Evolutionary conservation across 768 basidiomycete genomes (phyloP), one percentile per base, ranked within the genome.

Genomic region (Suillus bovinus): DNA sequence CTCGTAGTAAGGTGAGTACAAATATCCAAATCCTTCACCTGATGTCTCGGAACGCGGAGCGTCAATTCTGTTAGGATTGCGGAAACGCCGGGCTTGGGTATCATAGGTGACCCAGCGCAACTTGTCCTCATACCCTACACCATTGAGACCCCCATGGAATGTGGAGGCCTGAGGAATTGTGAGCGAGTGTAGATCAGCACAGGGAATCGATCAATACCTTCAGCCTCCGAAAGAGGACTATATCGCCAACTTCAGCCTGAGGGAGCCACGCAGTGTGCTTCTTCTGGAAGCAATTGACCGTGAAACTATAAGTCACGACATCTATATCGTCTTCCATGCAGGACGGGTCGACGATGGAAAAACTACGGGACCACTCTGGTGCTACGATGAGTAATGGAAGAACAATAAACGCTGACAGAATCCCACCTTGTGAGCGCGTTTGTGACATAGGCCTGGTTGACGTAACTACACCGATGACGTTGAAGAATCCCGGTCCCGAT

Each of bases 71-170:
- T 76, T 69, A 1, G 80, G 78, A 66, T 80, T 77, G 29, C 75
- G 75, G 34, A 79, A 65, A 55, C 72, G 71, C 27, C 79, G 77
- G 1, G 68, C 72, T 20, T 67, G 66, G 2, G 79, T 75, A 39
- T 81, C 79, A 57, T 81, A 89, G 34, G 85, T 76, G 4, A 83
- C 82, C 87, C 87, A 89, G 36, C 76, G 74, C 58, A 86, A 69
- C 62, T 72, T 79, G 66, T 82, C 77, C 31, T 72, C 47, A 58
- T 82, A 84, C 2, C 84, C 86, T 0, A 76, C 71, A 20, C 80
- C 83, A n/a, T 69, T 72, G 4, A 71, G 1, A 7, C 5, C 34
- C 1, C 77, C 77, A 4, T 73, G 42, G 55, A 69, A 81, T 4
- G 67, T 49, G 29, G 65, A 61, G n/a, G 77, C 64, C 84, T 85